Base-by-base conservation (phyloP, 176 grass and related monocot genomes). In the Aechmea fasciata region DNA sequence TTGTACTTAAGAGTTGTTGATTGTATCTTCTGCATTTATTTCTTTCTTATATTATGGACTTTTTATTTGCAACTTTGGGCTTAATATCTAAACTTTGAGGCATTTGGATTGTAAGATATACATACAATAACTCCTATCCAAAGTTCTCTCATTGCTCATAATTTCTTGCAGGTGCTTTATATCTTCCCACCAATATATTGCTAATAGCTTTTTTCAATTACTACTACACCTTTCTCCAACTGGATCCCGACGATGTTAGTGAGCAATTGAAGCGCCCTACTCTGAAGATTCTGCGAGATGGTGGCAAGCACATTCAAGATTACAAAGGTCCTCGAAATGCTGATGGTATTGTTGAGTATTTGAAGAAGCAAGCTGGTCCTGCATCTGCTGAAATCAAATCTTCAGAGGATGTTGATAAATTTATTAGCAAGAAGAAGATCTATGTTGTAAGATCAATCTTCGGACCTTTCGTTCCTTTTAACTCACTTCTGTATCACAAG, bases 151-250 rank as follows among this genome's bases (percentile, higher is more conserved):
- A 25, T 26, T 64, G 9, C 18, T 10, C 28, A 65, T 25, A 50
- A 51, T 64, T 64, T 74, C 5, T 68, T 87, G 26, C 76, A 92
- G 93, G 93, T 77, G 53, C 84, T 75, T 84, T 97, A 2, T 97
- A 97, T 85, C 81, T 92, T 80, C 89, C 93, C 53, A 97, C 93
- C 20, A 97, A 97, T 81, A 79, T 97, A 74, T 71, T 97, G 62
- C 74, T 97, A 61, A 97, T 97, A 81, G 93, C 93, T 9, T 97
- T 97, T 73, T 97, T 97, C 73, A 97, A 97, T 75, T 97, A 97
- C 72, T 97, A 97, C 71, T 97, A 97, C 65, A 97, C 93, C 14
- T 97, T 97, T 81, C 93, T 97, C 74, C 93, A 97, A 78, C 80
- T 90, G 76, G 93, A 97, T 78, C 89, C 84, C 73, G 89, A 97